Evolutionary conservation across 352 stramenopile genomes (phyloP), one percentile per base, ranked within the genome.

Genomic region (Phytophthora palmivora): DNA sequence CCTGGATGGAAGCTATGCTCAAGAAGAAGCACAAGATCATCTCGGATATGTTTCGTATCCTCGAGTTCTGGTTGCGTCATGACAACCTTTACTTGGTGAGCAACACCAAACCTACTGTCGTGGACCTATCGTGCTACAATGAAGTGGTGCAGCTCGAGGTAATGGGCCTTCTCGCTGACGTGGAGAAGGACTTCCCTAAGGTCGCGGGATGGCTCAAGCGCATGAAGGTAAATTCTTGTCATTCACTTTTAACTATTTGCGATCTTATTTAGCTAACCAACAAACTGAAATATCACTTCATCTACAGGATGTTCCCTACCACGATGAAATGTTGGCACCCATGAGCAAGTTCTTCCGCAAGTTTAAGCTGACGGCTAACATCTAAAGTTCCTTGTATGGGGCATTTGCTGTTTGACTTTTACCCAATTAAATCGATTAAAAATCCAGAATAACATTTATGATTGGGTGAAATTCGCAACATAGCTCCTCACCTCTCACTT

Each of bases 61-160:
- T 91, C 30, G 82, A 91, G 65, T 85, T 85, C 68, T 88, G 82
- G 82, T 45, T 91, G 46, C 76, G 78, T 41, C 63, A 84, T 41
- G 76, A 63, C 42, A 88, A 88, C 58, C 36, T 73, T 19, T 89
- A 84, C 63, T 48, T 91, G 37, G 76, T 87, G 69, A 89, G 76
- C 52, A 68, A 56, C 49, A 74, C 64, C 24, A 69, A 87, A 26
- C 82, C 82, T 11, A 88, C 82, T 10, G 30, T 91, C 3, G 82
- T 74, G 18, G 82, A 91, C 56, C 56, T 91, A n/a, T 89, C 79
- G 46, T 91, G 82, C 67, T 91, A 91, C 75, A 89, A 87, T 54
- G 82, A 91, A 63, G 71, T 91, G 14, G 70, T 88, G 33, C 82
- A 91, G 66, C 74, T 91, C 4, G 78, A 91, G 48, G 78, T 89